Evolutionary conservation across 2,329 filamentous ascomycete genomes (phyloP).

Genomic region (Mycocentrospora acerina): DNA sequence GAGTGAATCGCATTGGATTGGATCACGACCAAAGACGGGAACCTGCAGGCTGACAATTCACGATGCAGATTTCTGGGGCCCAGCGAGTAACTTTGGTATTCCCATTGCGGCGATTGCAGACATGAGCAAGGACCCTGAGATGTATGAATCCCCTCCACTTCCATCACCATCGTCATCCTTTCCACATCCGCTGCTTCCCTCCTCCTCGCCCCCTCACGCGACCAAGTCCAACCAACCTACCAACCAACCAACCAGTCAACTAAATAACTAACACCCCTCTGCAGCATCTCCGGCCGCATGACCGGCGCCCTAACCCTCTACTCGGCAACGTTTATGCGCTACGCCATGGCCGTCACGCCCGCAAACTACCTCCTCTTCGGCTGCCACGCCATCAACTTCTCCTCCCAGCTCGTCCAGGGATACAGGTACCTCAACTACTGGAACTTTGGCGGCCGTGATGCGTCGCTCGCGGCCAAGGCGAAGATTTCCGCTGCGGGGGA

Average conservation of each 20-base stretch:
- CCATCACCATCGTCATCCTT: background rate
- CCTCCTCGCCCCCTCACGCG: background rate
- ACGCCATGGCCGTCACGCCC: constrained; percentile 63
- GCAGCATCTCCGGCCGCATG: constrained; percentile 62
- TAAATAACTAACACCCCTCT: background rate
- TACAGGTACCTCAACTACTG: constrained; percentile 65
- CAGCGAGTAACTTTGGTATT: constrained; percentile 56
- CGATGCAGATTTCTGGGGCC: constrained; percentile 55
- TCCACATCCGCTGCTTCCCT: background rate
- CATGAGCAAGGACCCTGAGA: constrained; percentile 55
- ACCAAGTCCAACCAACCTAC: background rate
- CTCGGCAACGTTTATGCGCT: constrained; percentile 67
- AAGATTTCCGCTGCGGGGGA: constrained; percentile 22
- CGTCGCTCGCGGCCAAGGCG: constrained; percentile 41
- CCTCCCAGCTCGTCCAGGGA: constrained; percentile 60
- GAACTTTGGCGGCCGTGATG: constrained; percentile 52
- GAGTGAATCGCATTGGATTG: too few relatives aligned
- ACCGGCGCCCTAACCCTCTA: constrained; percentile 63
- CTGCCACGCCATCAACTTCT: constrained; percentile 67
- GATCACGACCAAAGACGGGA: too few relatives aligned
- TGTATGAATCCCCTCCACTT: constrained; percentile 46
- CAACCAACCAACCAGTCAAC: too few relatives aligned
- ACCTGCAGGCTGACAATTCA: constrained; percentile 7
- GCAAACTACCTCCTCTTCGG: constrained; percentile 69
- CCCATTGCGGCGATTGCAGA: constrained; percentile 56